A percentile compares a stretch with the other conserved stretches of the same genome.
Evolutionary conservation across 2,329 filamentous ascomycete species (phyloP).

Genomic region (Penicillium hordei): DNA sequence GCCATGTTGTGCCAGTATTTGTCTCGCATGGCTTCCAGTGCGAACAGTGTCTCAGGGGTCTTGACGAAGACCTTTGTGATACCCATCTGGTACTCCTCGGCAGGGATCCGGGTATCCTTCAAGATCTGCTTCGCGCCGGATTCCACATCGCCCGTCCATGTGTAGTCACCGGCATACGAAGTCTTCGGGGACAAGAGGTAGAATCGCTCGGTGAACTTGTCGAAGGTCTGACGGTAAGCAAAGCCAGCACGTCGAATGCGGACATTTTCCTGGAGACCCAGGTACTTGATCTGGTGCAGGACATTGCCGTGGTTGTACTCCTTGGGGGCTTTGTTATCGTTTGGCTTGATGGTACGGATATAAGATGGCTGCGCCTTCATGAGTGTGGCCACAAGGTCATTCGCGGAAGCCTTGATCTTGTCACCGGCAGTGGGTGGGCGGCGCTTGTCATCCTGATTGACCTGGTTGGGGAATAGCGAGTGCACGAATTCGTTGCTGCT

Average conservation of each 20-base stretch:
- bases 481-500: slow-evolving; percentile 87
- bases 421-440: slow-evolving; percentile 93
- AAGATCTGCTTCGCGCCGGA: slow-evolving; percentile 88
- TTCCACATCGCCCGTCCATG: slow-evolving; percentile 85
- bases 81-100: slow-evolving; percentile 96
- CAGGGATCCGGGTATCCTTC: slow-evolving; percentile 92
- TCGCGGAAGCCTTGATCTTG: slow-evolving; percentile 92
- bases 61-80: slow-evolving; percentile 98
- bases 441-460: slow-evolving; percentile 93
- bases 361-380: slow-evolving; percentile 98
- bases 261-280: slow-evolving; percentile 98
- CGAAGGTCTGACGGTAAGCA: slow-evolving; percentile 93
- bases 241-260: slow-evolving; percentile 95
- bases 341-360: slow-evolving; percentile 98
- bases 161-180: slow-evolving; percentile 95
- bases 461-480: slow-evolving; percentile 83
- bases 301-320: slow-evolving; percentile 94
- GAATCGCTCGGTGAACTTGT: slow-evolving; percentile 97
- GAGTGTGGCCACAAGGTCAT: slow-evolving; percentile 87
- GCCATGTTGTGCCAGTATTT: slow-evolving; percentile 99
- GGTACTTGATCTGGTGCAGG: slow-evolving; percentile 96
- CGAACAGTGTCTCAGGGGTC: slow-evolving; percentile 93
- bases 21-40: slow-evolving; percentile 95
- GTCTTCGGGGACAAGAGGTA: slow-evolving; percentile 92
- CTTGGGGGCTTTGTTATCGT: slow-evolving; percentile 94